Base-by-base conservation (phyloP, 768 basidiomycete genomes). In the Paxillus ammoniavirescens region DNA sequence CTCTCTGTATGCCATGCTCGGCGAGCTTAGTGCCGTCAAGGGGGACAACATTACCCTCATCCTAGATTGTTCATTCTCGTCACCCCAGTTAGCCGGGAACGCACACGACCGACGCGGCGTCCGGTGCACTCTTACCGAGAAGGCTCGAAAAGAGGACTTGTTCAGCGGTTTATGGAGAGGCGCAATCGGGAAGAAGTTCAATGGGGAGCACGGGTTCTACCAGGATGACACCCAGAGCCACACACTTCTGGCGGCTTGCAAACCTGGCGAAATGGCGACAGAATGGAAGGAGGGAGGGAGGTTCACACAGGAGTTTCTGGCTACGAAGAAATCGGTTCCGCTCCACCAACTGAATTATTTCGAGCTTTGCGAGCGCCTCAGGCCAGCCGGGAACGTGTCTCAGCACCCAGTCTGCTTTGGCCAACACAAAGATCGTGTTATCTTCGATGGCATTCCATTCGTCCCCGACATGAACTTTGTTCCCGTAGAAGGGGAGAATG, bases 1-100 rank as follows among this genome's bases (percentile, higher is more conserved):
- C 46, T 86, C 86, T 9, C 70, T 89, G 51, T 74, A 76, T 40
- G 77, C 84, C 37, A 79, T 88, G 75, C 67, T 89, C n/a, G 59
- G 62, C 49, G 82, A 85, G 49, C 77, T 89, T 38, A 71, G 75
- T 15, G 67, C 69, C 23, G 71, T 69, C 42, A 89, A 87, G 60
- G 86, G 86, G 30, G 74, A 87, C 65, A 89, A 89, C 54, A 81
- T 89, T 66, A 84, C 86, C 1, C 65, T 88, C 52, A 75, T 88
- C 51, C 72, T 87, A 21, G 86, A 88, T 65, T 78, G 81, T 58
- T 87, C 82, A 60, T 86, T 87, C 69, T 75, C 80, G 9, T 67
- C 69, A 6, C 71, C 77, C 12, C 60, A 66, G 17, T 71, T 74
- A 44, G 69, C 73, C 15, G 65, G 67, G 33, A 72, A 75, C 14